Conservation (phyloP, 2,329 filamentous ascomycete genomes). For the Talaromyces sp. region DNA sequence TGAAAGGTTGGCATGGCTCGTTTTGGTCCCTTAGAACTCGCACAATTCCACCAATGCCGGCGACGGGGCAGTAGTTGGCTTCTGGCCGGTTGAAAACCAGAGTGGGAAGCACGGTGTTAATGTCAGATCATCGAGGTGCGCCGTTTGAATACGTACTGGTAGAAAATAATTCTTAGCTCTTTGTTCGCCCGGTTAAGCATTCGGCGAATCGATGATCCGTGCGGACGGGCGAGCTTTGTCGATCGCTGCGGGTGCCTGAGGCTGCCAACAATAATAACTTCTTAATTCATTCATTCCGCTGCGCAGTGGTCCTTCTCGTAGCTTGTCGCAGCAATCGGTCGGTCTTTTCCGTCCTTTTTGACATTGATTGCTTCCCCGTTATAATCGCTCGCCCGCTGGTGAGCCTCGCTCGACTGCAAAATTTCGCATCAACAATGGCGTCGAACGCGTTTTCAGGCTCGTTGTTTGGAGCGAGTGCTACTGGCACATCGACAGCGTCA, state of each 20-base stretch:
- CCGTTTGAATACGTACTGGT: not conserved
- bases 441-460: constrained; percentile 9
- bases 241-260: not conserved
- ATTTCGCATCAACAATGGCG: constrained; percentile 5
- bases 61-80: not conserved
- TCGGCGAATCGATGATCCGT: constrained; percentile 2
- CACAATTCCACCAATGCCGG: not conserved
- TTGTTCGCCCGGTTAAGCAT: not conserved
- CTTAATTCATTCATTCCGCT: not conserved
- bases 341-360: not conserved
- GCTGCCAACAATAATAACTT: not conserved
- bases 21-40: not conserved
- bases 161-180: not conserved
- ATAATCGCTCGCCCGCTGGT: not conserved
- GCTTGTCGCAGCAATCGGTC: not conserved
- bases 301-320: not conserved
- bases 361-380: not conserved
- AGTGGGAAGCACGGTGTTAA: not conserved
- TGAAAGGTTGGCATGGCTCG: constrained; percentile 57
- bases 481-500: constrained; percentile 6
- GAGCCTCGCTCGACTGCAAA: not conserved
- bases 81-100: not conserved
- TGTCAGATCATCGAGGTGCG: not conserved
- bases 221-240: not conserved
- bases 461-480: constrained; percentile 7